Percentiles rank a stretch among this genome's conserved stretches.
Evolutionary conservation across 257 asterid species (phyloP).

Genomic region (Mentha longifolia): DNA sequence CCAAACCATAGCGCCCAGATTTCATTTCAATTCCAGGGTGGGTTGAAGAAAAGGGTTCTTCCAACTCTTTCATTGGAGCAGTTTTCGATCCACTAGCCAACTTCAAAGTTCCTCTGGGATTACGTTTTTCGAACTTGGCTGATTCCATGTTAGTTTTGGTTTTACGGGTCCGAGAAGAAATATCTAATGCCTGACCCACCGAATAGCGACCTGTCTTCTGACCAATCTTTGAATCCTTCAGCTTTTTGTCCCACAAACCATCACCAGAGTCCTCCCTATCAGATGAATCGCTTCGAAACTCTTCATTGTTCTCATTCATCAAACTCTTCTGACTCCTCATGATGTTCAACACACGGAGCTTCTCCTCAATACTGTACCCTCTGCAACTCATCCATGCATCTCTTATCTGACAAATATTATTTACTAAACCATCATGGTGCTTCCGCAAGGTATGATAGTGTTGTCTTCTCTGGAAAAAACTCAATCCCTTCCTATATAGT

Average conservation of each 20-base stretch:
- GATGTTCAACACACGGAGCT: slow-evolving; percentile 89
- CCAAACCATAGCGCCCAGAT: slow-evolving; percentile 47
- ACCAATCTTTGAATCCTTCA: slow-evolving; percentile 64
- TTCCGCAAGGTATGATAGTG: slow-evolving; percentile 82
- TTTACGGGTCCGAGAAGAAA: slow-evolving; percentile 53
- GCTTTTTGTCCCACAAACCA: slow-evolving; percentile 71
- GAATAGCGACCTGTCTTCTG: slow-evolving; percentile 55
- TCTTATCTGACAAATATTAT: slow-evolving; percentile 84
- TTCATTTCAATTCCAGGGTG: slow-evolving; percentile 53
- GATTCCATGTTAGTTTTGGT: slow-evolving; percentile 47
- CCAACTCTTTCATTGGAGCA: slow-evolving; percentile 51
- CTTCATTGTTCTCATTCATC: slow-evolving; percentile 96
- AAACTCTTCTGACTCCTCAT: slow-evolving; percentile 88
- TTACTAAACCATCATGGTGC: slow-evolving; percentile 80
- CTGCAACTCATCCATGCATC: slow-evolving; percentile 89
- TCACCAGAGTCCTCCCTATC: slow-evolving; percentile 83
- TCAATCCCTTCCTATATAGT: slow-evolving; percentile 90
- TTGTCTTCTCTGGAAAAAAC: slow-evolving; percentile 74
- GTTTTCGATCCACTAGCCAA: slow-evolving; percentile 53
- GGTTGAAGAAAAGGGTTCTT: slow-evolving; percentile 49
- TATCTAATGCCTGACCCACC: slow-evolving; percentile 52
- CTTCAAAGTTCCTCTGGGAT: slow-evolving; percentile 67
- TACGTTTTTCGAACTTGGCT: slow-evolving; percentile 62
- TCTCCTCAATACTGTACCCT: slow-evolving; percentile 94
- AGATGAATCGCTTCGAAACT: slow-evolving; percentile 71